phyloP scores from a whole-genome alignment of 495 filamentous ascomycete genomes.

The Trichoderma reesei region DNA sequence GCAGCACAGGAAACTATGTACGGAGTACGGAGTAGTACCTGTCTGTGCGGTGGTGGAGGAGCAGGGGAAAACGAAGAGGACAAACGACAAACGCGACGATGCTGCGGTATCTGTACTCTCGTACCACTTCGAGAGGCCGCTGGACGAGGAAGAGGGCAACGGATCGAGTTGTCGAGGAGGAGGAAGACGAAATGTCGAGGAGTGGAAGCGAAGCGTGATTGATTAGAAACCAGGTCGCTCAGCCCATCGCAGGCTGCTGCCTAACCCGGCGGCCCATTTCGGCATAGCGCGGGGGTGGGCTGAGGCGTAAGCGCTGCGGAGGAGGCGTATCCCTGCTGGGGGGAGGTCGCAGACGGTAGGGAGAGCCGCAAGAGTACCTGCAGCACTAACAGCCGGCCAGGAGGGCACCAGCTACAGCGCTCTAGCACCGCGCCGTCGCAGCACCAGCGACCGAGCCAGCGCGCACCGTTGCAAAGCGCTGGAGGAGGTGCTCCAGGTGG shows the following conservation, averaged over 20 bases:
- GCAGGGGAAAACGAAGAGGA: background rate
- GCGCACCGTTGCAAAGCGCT: no score
- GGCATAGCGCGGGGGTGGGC: constrained; percentile 2
- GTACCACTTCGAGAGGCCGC: background rate
- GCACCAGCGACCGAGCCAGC: no score
- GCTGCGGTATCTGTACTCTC: no score
- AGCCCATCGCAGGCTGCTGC: constrained; percentile 8
- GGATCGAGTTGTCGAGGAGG: background rate
- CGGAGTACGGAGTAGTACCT: background rate
- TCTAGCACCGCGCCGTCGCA: background rate
- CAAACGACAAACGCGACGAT: background rate
- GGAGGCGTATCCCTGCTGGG: background rate
- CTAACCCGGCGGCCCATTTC: background rate
- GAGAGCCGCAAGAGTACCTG: constrained; percentile 2
- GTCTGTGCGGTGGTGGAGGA: background rate
- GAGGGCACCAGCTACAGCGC: background rate
- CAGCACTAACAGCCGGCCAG: background rate
- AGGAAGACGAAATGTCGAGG: background rate
- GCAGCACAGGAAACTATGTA: background rate
- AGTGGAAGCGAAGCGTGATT: background rate
- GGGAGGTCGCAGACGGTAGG: background rate
- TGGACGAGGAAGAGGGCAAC: background rate
- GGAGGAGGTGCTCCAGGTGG: background rate
- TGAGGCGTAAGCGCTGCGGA: constrained; percentile 9
- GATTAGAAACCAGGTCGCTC: constrained; percentile 6